Base-by-base conservation (phyloP, 257 asterid species). In the Solanum peruvianum region DNA sequence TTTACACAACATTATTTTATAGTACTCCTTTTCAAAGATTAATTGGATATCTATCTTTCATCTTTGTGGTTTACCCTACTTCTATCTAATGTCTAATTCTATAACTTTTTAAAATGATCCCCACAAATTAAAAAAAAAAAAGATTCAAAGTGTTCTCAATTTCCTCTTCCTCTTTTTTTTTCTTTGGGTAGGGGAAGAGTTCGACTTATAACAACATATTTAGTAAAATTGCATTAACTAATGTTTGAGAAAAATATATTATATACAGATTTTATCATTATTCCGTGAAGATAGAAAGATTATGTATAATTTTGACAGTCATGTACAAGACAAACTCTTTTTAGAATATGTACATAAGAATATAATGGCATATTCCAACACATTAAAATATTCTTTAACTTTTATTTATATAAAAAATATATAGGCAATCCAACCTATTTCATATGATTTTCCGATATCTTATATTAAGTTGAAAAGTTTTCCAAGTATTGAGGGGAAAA, bases 201-300 rank as follows among this genome's bases (percentile, higher is more conserved):
- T 52, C 18, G 62, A 52, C 0, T 23, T 52, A 52, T 3, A 16
- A 0, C 4, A 52, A 52, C 62, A 18, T 52, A 52, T 52, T 6
- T 9, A 16, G 10, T 52, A 10, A 52, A 52, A 52, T n/a, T n/a
- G n/a, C n/a, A n/a, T n/a, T n/a, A n/a, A n/a, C n/a, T n/a, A n/a
- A n/a, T n/a, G n/a, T 52, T 52, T 52, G 10, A 3, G 3, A 7
- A 52, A 1, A 1, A 18, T 52, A 52, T 1, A 4, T 0, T 18
- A 52, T 52, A 52, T 0, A 1, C 0, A 52, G n/a, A 2, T 1
- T 2, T 52, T 2, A 52, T 18, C 0, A 52, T 10, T 52, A 18
- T 52, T 10, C 18, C n/a, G 11, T 52, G 2, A 1, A 18, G 3
- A 2, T 15, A 15, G 9, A 49, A 1, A 49, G 0, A 0, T 49